phyloP scores from a whole-genome alignment of 139 green algal genomes.

The Pycnococcus provasolii region DNA sequence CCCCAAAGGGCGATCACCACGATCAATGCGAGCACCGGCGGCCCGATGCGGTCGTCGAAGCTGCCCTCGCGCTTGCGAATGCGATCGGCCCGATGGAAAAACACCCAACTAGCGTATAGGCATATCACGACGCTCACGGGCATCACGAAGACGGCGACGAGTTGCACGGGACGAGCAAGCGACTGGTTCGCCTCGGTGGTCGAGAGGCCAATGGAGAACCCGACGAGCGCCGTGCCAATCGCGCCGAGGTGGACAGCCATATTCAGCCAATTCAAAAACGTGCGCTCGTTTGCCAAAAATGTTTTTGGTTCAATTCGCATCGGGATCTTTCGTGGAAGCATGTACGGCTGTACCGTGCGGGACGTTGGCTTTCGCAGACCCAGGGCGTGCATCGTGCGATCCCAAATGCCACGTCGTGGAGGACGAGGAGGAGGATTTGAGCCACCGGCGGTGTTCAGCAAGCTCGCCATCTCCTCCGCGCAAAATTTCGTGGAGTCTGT shows the following conservation, averaged over 20 bases:
- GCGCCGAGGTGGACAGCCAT: conserved; percentile 59
- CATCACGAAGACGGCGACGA: conserved; percentile 1
- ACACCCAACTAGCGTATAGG: background rate
- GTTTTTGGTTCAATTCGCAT: conserved; percentile 88
- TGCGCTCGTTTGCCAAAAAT: conserved; percentile 94
- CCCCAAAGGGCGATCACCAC: conserved; percentile 2
- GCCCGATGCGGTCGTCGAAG: conserved; percentile 5
- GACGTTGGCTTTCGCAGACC: background rate
- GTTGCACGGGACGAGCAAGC: background rate
- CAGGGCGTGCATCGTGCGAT: no score
- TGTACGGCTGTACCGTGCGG: background rate
- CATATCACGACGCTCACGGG: background rate
- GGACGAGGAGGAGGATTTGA: no score
- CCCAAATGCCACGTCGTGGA: no score
- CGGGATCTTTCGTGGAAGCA: conserved; percentile 41
- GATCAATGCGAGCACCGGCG: background rate
- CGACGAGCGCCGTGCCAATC: conserved; percentile 4
- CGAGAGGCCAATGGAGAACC: background rate
- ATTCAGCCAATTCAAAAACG: conserved; percentile 88
- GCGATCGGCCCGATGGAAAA: background rate
- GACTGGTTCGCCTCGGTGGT: background rate
- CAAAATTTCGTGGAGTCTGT: no score
- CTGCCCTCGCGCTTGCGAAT: conserved; percentile 1
- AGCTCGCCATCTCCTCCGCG: no score
- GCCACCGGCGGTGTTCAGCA: no score